Evolutionary conservation across 495 filamentous ascomycete genomes (phyloP), one percentile per base, ranked within the genome.

Genomic region (Aspergillus biplanus): DNA sequence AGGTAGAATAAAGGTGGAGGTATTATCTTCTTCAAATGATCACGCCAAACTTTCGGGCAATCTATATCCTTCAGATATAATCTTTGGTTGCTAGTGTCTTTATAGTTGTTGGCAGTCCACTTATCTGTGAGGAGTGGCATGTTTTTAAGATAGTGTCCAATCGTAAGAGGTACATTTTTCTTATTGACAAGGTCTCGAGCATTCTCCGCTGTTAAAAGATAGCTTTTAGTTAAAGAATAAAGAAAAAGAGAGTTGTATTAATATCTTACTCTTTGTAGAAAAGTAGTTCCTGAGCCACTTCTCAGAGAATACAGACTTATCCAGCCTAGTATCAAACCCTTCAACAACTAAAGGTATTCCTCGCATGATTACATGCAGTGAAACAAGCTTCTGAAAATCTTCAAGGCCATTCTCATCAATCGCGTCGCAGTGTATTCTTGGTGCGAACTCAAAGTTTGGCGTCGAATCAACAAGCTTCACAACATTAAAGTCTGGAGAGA

Each of bases 261-360:
- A 39, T 27, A 11, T 53, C 73, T 78, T 72, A 93, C 91, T 80
- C 69, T 96, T 93, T 57, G 85, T 86, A 58, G 89, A 86, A 71
- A 88, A 85, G 18, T 90, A 88, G 27, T 82, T 75, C 68, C 86
- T 83, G 31, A 99, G 78, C 94, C 95, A 99, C 61, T 83, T 74
- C 13, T 84, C 79, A 33, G 88, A 90, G 72, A 98, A 99, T 1
- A 94, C 85, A 70, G 84, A 83, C 42, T 89, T 83, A 63, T 89
- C 87, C 48, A 89, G 77, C 16, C 85, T 80, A 13, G 82, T 65
- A 31, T 91, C 78, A 80, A 92, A 97, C 31, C 92, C 92, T 72
- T 95, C 91, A 48, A 98, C 86, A 46, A 98, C 90, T 18, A 98
- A 78, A 12, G 94, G 94, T 59, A 88, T 90, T 6, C 94, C 94